Evolutionary conservation across 768 basidiomycete genomes (phyloP), one percentile per base, ranked within the genome.

Genomic region (Nevesoporus exiguus): DNA sequence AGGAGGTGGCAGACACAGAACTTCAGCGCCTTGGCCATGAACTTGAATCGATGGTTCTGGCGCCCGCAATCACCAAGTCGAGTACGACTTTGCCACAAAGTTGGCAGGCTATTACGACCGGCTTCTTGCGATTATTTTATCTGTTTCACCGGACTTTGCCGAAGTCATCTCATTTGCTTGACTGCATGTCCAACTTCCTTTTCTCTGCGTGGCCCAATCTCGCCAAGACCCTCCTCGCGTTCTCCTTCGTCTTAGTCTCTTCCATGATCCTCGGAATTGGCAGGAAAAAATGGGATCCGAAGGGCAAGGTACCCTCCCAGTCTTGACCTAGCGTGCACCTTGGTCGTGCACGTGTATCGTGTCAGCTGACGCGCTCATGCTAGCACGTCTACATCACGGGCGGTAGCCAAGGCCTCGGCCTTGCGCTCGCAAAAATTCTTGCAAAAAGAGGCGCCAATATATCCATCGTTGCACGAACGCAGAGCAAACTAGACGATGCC

Each of bases 351-450:
- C 21, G 17, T 19, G n/a, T n/a, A n/a, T n/a, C n/a, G n/a, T n/a
- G 25, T 44, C 37, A 13, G 11, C 40, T 50, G 21, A 58, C 42
- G 5, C 17, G 22, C 33, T 46, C 13, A 37, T 3, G 1, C 10
- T 55, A 95, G 93, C 90, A 93, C 61, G 83, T 84, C 70, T 91
- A 92, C 66, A 75, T 96, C 17, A 92, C 92, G 0, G 93, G 93
- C 3, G 93, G 90, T 3, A 88, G 85, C 39, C 76, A 84, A 14
- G 93, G 93, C 1, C 80, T 94, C 0, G 93, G 93, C 1, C 77
- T 92, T 2, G 79, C 83, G 0, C 73, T 95, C 8, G 88, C 92
- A 1, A 75, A 79, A 27, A 72, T 86, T 15, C 76, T 96, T 2
- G 80, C 81, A 14, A 72, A 74, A 55, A 76, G 75, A 54, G 93